phyloP scores from a whole-genome alignment of 306 rosid species.

The Vigna angularis region DNA sequence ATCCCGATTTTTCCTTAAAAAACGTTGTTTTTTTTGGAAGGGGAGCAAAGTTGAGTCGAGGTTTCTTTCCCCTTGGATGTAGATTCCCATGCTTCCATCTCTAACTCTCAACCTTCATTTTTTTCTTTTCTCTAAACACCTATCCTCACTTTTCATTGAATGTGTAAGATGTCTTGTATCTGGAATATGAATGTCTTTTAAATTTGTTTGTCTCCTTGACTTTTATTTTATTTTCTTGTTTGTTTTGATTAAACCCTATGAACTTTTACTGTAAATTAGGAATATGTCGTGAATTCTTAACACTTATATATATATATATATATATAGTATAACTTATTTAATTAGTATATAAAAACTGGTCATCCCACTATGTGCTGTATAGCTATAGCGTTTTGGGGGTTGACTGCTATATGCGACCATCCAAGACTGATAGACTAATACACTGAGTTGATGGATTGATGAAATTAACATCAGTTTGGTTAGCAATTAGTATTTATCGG shows the following conservation, averaged over 20 bases:
- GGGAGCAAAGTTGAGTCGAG: neutral
- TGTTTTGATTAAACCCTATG: neutral
- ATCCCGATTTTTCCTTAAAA: neutral
- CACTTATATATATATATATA: neutral
- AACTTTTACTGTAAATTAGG: neutral
- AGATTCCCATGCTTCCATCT: neutral
- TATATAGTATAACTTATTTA: neutral
- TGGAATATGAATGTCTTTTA: neutral
- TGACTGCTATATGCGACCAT: neutral
- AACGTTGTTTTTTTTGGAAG: too few relatives aligned
- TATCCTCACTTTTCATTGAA: neutral
- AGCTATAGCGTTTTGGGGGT: neutral
- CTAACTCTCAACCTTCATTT: neutral
- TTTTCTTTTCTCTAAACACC: neutral
- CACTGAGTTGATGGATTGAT: slow-evolving; percentile 20
- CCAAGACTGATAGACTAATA: neutral
- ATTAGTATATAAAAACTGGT: neutral
- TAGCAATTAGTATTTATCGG: slow-evolving; percentile 8
- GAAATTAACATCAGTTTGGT: slow-evolving; percentile 24
- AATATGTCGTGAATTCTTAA: neutral
- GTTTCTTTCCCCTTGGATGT: neutral
- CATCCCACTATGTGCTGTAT: neutral
- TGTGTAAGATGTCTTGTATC: slow-evolving; percentile 9
- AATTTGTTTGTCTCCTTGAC: neutral
- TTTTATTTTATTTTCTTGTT: neutral